Evolutionary conservation across 768 basidiomycete genomes (phyloP), one percentile per base, ranked within the genome.

Genomic region (Lactarius indigo): DNA sequence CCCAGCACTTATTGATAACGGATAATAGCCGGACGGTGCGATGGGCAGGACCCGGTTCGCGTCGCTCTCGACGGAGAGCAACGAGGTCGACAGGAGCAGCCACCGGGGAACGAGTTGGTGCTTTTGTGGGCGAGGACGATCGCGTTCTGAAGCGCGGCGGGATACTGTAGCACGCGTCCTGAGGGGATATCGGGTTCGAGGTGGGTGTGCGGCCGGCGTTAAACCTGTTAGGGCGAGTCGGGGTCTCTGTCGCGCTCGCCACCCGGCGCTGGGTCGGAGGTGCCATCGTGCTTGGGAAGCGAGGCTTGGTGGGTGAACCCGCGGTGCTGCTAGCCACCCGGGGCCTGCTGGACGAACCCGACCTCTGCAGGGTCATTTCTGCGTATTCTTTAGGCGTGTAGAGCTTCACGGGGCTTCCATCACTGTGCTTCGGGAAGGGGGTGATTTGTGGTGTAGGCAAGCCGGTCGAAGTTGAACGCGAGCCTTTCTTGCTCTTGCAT

Each of bases 181-280:
- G 28, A 41, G 33, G 18, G 4, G 54, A 35, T 23, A 30, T 13
- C 42, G 28, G 18, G 10, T 23, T 23, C 7, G n/a, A 20, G 30
- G 54, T 33, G 13, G 54, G 59, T 8, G n/a, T 5, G 30, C n/a
- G 13, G 6, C 30, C n/a, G 13, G 17, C 35, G 35, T 37, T 31
- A 8, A 15, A 18, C n/a, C 31, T 31, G 18, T n/a, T 13, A n/a
- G 44, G 31, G 59, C 44, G 59, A 8, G 41, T 42, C 7, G 59
- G 28, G 0, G 44, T 31, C 30, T 61, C 60, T 2, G 42, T 30
- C 39, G 54, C 30, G 31, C 30, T 17, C 6, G 54, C 62, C 20
- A 39, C 54, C 17, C n/a, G 63, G 56, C 57, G 59, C n/a, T 33
- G 59, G 17, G 59, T 50, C 44, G 59, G 44, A 23, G 59, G 42